These are phyloP conservation scores for Boletellus deceptivus DNA, from an alignment of 1,284 basidiomycete species.

Conservation along the genomic window DNA sequence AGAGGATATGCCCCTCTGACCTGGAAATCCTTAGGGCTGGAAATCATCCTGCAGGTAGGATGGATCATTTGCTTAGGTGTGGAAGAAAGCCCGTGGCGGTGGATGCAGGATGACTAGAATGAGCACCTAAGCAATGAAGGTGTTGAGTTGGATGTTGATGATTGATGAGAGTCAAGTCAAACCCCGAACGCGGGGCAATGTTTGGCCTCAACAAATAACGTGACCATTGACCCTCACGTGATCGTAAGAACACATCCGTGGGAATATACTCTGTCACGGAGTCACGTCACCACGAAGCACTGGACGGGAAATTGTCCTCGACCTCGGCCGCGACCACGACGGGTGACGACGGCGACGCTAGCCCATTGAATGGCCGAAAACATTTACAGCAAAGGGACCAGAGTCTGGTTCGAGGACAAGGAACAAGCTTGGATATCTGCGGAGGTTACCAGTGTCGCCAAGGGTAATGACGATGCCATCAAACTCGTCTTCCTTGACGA, in stretches of 20 bases:
- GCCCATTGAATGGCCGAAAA: constrained; percentile 70
- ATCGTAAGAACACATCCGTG: constrained; percentile 17
- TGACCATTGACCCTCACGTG: not conserved
- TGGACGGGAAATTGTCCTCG: constrained; percentile 7
- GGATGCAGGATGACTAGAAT: constrained; percentile 21
- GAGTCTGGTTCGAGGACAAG: constrained; percentile 90
- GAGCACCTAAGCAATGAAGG: constrained; percentile 32
- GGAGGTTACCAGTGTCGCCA: constrained; percentile 69
- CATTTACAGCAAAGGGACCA: constrained; percentile 81
- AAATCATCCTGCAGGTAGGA: constrained; percentile 33
- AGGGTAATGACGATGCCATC: constrained; percentile 64
- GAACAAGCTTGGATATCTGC: constrained; percentile 91
- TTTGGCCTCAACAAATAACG: constrained; percentile 32
- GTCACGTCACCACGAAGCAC: constrained; percentile 25
- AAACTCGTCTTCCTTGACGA: constrained; percentile 82
- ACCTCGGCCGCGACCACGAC: constrained; percentile 19
- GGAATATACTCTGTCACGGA: constrained; percentile 18
- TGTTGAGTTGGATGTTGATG: constrained; percentile 14
- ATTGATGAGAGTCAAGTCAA: not conserved
- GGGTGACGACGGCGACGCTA: constrained; percentile 8
- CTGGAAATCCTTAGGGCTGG: constrained; percentile 34
- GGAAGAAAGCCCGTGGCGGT: constrained; percentile 22
- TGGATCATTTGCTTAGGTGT: constrained; percentile 35
- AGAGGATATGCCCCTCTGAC: constrained; percentile 21
- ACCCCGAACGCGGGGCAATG: constrained; percentile 2